Conservation (phyloP, 192 early-diverging fungal species). For the Entomortierella beljakovae region DNA sequence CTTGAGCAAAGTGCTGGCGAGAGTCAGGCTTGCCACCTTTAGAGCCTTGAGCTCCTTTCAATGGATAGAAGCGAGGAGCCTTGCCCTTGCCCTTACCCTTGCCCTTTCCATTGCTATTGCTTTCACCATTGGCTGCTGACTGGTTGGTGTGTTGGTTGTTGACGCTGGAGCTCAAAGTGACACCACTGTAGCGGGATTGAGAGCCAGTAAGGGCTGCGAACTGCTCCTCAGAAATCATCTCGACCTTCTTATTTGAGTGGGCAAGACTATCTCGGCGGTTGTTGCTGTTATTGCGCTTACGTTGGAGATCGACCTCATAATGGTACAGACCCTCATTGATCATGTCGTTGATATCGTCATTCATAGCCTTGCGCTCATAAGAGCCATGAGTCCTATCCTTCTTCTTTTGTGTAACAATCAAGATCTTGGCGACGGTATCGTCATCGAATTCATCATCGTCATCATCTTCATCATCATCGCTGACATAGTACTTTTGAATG, state of each 20-base stretch:
- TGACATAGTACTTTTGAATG: conserved; percentile 66
- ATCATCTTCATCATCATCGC: conserved; percentile 76
- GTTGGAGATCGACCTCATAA: conserved; percentile 83
- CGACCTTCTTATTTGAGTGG: conserved; percentile 65
- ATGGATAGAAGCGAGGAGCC: conserved; percentile 65
- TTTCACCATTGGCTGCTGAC: conserved; percentile 19
- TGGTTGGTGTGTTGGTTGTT: conserved; percentile 15
- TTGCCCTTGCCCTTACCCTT: conserved; percentile 54
- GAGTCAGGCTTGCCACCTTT: conserved; percentile 63
- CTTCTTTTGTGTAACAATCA: conserved; percentile 93
- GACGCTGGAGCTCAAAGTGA: conserved; percentile 34
- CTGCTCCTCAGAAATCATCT: conserved; percentile 68
- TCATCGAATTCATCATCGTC: conserved; percentile 91
- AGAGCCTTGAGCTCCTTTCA: conserved; percentile 50
- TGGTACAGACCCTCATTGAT: conserved; percentile 97
- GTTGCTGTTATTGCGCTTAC: conserved; percentile 59
- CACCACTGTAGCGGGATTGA: conserved; percentile 28
- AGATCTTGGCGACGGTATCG: conserved; percentile 85
- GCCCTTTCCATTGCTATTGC: conserved; percentile 13
- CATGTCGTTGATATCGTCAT: conserved; percentile 89
- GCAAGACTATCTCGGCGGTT: conserved; percentile 39
- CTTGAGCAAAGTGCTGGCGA: conserved; percentile 76
- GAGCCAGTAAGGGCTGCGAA: conserved; percentile 66
- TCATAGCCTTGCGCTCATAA: conserved; percentile 81
- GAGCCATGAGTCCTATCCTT: conserved; percentile 77